phyloP scores from a whole-genome alignment of 192 early-diverging fungal species.

The Physocladia obscura region DNA sequence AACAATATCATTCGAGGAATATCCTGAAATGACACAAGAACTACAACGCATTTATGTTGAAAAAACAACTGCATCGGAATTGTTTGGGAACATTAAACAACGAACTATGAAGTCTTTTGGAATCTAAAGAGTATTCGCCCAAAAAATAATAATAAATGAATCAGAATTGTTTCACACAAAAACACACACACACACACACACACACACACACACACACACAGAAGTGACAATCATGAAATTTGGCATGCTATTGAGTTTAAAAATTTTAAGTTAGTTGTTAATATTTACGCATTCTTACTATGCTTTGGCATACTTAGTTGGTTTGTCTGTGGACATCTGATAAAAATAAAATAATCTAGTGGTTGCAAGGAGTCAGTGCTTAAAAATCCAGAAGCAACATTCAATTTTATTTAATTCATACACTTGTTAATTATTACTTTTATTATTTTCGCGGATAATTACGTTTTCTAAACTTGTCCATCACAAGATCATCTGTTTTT shows the following conservation, averaged over 20 bases:
- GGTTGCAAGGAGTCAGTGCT: too few relatives aligned
- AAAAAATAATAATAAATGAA: too few relatives aligned
- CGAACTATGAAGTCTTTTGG: constrained; percentile 16
- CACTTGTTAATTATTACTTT: background rate
- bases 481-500: constrained; percentile 68
- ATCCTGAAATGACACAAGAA: constrained; percentile 42
- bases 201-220: too few relatives aligned
- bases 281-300: too few relatives aligned
- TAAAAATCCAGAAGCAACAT: too few relatives aligned
- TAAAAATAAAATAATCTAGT: too few relatives aligned
- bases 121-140: background rate
- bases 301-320: too few relatives aligned
- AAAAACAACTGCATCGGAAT: background rate
- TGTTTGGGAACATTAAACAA: constrained; percentile 17
- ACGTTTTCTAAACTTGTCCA: constrained; percentile 83
- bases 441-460: constrained; percentile 33
- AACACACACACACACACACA: background rate
- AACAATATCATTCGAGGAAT: constrained; percentile 42
- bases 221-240: too few relatives aligned
- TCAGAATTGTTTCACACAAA: background rate
- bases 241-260: too few relatives aligned
- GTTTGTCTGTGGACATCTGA: too few relatives aligned
- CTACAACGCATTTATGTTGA: constrained; percentile 44
- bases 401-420: too few relatives aligned
- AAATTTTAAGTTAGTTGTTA: too few relatives aligned